Evolutionary conservation across 805 yeast species (phyloP).

Genomic region (Torulaspora microellipsoides): DNA sequence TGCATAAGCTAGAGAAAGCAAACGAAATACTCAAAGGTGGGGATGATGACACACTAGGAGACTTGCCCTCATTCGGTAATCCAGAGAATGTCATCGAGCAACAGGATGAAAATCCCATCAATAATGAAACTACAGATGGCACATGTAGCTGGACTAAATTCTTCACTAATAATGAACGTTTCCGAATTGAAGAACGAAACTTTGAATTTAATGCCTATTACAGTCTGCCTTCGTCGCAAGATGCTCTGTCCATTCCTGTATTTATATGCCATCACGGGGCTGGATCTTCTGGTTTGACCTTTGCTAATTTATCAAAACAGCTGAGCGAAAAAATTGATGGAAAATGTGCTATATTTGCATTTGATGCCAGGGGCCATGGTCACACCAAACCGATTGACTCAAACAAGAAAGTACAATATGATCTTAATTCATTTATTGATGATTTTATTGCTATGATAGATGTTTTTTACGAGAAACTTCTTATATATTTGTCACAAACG

Average conservation of each 20-base stretch:
- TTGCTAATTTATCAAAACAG: conserved; percentile 48
- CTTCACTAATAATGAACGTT: conserved; percentile 19
- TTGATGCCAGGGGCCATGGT: conserved; percentile 89
- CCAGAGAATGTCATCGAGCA: background rate
- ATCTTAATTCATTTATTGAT: conserved; percentile 46
- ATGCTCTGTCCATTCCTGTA: conserved; percentile 41
- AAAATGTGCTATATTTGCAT: conserved; percentile 60
- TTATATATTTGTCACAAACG: conserved; percentile 8
- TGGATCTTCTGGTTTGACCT: conserved; percentile 82
- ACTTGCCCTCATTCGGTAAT: conserved; percentile 5
- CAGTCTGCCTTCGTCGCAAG: conserved; percentile 43
- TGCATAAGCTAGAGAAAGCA: conserved; percentile 15
- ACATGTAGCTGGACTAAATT: conserved; percentile 24
- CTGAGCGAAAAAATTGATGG: conserved; percentile 33
- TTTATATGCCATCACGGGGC: conserved; percentile 91
- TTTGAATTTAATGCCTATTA: conserved; percentile 52
- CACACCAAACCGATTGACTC: conserved; percentile 34
- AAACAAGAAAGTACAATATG: conserved; percentile 35
- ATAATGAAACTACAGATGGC: background rate
- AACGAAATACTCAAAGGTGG: conserved; percentile 5
- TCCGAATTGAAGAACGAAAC: conserved; percentile 14
- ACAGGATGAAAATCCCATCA: background rate
- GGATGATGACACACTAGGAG: conserved; percentile 8
- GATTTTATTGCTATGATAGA: conserved; percentile 55
- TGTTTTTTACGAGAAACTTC: conserved; percentile 31